These are phyloP conservation scores for Collybia sp. DNA, from an alignment of 768 basidiomycete genomes.

Conservation along the genomic window DNA sequence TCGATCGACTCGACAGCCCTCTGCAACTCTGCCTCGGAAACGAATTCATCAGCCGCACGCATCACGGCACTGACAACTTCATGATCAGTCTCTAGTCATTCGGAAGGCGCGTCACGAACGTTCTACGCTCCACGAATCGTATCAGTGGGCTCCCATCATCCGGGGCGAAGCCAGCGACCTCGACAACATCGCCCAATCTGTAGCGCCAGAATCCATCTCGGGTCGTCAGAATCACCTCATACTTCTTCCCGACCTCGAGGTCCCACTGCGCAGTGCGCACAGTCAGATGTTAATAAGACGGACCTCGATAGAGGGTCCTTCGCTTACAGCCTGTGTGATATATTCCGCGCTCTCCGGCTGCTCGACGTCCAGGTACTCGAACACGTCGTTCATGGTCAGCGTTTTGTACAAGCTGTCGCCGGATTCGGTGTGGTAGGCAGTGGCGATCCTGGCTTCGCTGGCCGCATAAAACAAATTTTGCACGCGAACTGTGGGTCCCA, in stretches of 20 bases:
- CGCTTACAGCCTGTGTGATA: neutral
- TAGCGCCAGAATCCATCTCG: neutral
- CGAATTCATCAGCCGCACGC: neutral
- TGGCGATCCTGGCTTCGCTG: neutral
- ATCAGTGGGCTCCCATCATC: neutral
- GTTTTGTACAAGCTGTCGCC: too few species aligned
- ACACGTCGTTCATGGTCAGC: neutral
- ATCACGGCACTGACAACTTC: neutral
- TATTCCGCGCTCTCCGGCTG: neutral
- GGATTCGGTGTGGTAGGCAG: neutral
- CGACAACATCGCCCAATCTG: neutral
- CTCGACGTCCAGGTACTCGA: neutral
- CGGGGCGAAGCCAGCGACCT: neutral
- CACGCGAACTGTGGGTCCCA: neutral
- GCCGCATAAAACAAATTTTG: neutral
- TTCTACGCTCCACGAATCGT: neutral
- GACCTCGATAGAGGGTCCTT: neutral
- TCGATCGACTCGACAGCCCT: neutral
- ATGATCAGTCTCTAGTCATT: neutral
- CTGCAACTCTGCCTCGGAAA: neutral
- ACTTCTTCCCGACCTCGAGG: neutral
- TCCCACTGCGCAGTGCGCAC: neutral
- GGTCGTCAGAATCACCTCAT: neutral
- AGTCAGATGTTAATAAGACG: neutral
- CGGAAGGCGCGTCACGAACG: neutral